Percentiles rank a stretch among this genome's conserved stretches.
Conservation (phyloP, 805 yeast species). For the Lachancea mirantina region DNA sequence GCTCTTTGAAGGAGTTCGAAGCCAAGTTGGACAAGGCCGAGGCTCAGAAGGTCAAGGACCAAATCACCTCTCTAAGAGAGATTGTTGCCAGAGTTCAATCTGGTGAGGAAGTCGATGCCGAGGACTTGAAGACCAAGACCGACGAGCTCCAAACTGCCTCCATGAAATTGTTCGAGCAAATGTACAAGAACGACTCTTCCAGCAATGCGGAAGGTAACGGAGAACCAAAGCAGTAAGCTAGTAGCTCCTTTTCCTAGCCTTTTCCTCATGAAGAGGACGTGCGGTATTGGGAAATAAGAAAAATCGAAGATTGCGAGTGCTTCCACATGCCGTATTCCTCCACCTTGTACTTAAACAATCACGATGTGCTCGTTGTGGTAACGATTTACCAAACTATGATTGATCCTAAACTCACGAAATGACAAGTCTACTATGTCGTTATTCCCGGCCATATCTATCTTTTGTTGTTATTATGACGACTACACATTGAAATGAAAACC, state of each 20-base stretch:
- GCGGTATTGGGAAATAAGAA: too few species aligned
- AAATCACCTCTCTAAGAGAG: constrained; percentile 54
- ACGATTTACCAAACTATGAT: too few species aligned
- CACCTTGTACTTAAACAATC: too few species aligned
- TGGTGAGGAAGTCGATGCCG: constrained; percentile 49
- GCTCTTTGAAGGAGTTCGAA: constrained; percentile 67
- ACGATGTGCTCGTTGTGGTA: too few species aligned
- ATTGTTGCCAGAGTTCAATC: constrained; percentile 57
- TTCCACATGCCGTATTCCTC: too few species aligned
- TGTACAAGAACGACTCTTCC: constrained; percentile 32
- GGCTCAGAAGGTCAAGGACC: constrained; percentile 42
- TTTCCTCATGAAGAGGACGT: too few species aligned
- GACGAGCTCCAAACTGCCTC: constrained; percentile 71
- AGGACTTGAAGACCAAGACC: constrained; percentile 61
- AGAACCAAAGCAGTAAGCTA: constrained; percentile 18
- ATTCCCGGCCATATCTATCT: too few species aligned
- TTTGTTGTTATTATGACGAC: too few species aligned
- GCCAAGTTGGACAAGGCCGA: constrained; percentile 49
- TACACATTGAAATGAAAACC: neutral
- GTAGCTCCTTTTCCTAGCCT: too few species aligned
- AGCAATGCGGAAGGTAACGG: constrained; percentile 15
- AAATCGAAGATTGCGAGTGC: too few species aligned
- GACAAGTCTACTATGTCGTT: too few species aligned
- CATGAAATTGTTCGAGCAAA: constrained; percentile 66
- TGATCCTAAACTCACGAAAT: too few species aligned